Conservation (phyloP, 2,329 filamentous ascomycete genomes). For the Colletotrichum tropicicola region DNA sequence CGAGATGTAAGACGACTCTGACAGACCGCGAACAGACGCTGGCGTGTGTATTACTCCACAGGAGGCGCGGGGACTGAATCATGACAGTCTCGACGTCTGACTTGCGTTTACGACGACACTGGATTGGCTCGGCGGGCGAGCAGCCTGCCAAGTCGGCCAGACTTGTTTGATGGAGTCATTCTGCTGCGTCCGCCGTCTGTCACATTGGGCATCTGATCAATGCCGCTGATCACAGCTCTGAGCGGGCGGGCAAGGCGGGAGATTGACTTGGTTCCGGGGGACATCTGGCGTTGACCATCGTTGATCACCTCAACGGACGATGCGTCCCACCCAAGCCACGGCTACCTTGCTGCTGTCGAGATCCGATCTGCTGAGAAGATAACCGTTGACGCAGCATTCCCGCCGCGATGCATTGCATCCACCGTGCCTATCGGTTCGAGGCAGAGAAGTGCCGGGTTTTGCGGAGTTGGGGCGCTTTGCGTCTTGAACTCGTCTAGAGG, state of each 20-base stretch:
- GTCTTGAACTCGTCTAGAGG: neutral
- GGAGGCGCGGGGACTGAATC: neutral
- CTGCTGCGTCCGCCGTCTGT: neutral
- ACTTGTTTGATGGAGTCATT: neutral
- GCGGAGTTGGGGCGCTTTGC: neutral
- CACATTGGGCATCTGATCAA: neutral
- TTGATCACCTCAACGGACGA: conserved; percentile 15
- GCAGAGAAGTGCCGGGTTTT: neutral
- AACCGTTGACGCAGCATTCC: neutral
- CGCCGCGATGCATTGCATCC: neutral
- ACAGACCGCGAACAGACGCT: neutral
- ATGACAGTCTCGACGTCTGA: neutral
- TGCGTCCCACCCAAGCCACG: neutral
- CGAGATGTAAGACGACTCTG: neutral
- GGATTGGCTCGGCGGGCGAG: neutral
- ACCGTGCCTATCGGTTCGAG: neutral
- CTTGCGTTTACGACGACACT: neutral
- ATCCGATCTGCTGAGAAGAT: neutral
- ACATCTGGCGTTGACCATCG: neutral
- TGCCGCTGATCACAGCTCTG: neutral
- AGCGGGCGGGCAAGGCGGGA: neutral
- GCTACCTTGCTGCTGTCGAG: neutral
- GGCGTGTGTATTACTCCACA: neutral
- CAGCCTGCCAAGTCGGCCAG: neutral
- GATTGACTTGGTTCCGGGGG: neutral